Evolutionary conservation across 257 asterid species (phyloP).

Genomic region (Penstemon eatonii): DNA sequence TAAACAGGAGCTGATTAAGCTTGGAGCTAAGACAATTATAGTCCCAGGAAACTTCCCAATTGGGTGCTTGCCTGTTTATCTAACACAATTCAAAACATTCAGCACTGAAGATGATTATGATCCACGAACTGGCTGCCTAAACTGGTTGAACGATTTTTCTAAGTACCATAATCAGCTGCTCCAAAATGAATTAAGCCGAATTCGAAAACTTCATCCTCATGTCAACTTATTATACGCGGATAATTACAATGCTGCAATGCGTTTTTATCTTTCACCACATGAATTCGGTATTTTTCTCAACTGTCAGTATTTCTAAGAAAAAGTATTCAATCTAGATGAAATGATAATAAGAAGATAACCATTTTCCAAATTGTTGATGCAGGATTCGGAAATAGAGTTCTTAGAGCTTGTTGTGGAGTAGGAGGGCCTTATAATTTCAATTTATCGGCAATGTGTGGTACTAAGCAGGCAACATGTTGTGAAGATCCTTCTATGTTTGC

Average conservation of each 20-base stretch:
- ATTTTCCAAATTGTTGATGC: not conserved
- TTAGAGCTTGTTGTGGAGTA: slow-evolving; percentile 53
- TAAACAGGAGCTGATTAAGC: slow-evolving; percentile 46
- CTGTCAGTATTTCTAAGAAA: not conserved
- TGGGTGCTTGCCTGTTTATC: slow-evolving; percentile 45
- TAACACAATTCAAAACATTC: slow-evolving; percentile 28
- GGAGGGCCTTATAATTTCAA: slow-evolving; percentile 48
- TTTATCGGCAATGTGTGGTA: slow-evolving; percentile 28
- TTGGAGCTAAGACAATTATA: slow-evolving; percentile 46
- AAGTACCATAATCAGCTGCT: slow-evolving; percentile 45
- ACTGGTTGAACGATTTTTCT: slow-evolving; percentile 44
- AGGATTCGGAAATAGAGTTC: slow-evolving; percentile 41
- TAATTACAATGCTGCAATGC: slow-evolving; percentile 44
- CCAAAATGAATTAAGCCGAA: slow-evolving; percentile 32
- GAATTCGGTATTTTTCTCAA: slow-evolving; percentile 24
- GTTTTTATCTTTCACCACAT: slow-evolving; percentile 36
- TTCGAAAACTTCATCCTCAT: slow-evolving; percentile 39
- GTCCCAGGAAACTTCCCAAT: slow-evolving; percentile 55
- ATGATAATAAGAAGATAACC: not conserved
- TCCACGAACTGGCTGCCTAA: slow-evolving; percentile 50
- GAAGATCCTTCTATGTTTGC: slow-evolving; percentile 38
- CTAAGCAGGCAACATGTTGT: slow-evolving; percentile 29
- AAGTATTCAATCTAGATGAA: too few relatives aligned
- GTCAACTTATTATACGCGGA: slow-evolving; percentile 50
- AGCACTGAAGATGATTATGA: slow-evolving; percentile 36